phyloP scores from a whole-genome alignment of 345 rosid species.

The Melastoma malabathricum region DNA sequence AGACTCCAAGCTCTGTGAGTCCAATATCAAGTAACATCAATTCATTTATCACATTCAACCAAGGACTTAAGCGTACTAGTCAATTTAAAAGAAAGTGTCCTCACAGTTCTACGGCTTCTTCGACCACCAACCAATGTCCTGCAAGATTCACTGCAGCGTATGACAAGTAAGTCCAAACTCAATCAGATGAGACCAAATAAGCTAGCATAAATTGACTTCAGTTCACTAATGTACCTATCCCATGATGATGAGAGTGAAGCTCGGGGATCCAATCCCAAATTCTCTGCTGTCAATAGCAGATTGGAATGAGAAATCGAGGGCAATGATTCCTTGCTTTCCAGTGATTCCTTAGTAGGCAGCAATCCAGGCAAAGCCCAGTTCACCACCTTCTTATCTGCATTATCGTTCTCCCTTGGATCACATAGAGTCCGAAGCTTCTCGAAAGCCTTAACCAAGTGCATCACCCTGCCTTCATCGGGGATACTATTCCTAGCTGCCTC shows the following conservation, averaged over 20 bases:
- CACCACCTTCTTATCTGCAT: conserved; percentile 22
- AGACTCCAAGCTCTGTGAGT: conserved; percentile 58
- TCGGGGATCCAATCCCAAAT: conserved; percentile 53
- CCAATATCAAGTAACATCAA: not conserved
- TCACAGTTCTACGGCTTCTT: conserved; percentile 68
- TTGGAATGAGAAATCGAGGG: conserved; percentile 40
- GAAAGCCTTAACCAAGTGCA: conserved; percentile 71
- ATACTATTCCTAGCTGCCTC: conserved; percentile 55
- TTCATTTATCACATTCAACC: too few species aligned
- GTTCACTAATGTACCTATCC: conserved; percentile 43
- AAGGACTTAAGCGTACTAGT: too few species aligned
- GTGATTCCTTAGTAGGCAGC: conserved; percentile 22
- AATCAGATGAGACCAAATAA: conserved; percentile 1
- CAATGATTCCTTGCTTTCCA: conserved; percentile 15
- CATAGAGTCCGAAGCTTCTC: conserved; percentile 45
- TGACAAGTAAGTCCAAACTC: conserved; percentile 2
- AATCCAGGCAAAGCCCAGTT: conserved; percentile 80
- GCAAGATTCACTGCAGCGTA: conserved; percentile 31
- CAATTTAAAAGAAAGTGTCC: conserved; percentile 3
- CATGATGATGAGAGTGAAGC: conserved; percentile 51
- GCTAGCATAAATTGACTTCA: too few species aligned
- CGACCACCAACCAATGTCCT: conserved; percentile 50
- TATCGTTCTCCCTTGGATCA: conserved; percentile 17
- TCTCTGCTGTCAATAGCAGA: conserved; percentile 46
- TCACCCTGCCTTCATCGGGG: conserved; percentile 57